Evolutionary conservation across 495 filamentous ascomycete genomes (phyloP).

Genomic region (Tuber microsphaerosporum): DNA sequence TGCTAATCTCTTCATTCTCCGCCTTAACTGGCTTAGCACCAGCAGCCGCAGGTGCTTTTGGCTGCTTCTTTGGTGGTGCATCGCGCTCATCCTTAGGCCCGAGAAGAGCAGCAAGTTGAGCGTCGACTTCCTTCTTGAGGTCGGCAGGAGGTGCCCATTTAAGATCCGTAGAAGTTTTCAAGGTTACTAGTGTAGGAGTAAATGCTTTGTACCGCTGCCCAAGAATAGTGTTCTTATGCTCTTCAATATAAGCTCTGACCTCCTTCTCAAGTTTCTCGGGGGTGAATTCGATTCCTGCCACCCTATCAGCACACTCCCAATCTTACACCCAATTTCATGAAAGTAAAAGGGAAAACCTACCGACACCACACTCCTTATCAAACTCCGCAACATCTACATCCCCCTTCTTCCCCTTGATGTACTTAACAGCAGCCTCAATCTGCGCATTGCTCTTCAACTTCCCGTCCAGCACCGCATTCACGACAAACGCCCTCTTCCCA

Average conservation of each 20-base stretch:
- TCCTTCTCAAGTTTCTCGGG: slow-evolving; percentile 18
- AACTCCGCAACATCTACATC: slow-evolving; percentile 34
- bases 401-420: slow-evolving; percentile 23
- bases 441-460: slow-evolving; percentile 36
- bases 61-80: slow-evolving; percentile 37
- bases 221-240: slow-evolving; percentile 25
- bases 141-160: slow-evolving; percentile 39
- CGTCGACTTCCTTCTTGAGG: slow-evolving; percentile 38
- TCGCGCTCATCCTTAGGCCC: slow-evolving; percentile 41
- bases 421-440: slow-evolving; percentile 36
- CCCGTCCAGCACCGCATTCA: slow-evolving; percentile 30
- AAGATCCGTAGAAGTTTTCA: slow-evolving; percentile 35
- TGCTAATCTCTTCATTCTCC: slow-evolving; percentile 27
- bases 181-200: slow-evolving; percentile 24
- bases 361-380: slow-evolving; percentile 39
- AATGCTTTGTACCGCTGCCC: slow-evolving; percentile 38
- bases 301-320: slow-evolving; percentile 1
- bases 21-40: slow-evolving; percentile 12
- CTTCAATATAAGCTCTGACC: slow-evolving; percentile 28
- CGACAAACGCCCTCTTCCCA: slow-evolving; percentile 34
- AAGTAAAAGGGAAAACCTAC: slow-evolving; percentile 12
- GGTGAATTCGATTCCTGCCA: slow-evolving; percentile 36
- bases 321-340: neutral
- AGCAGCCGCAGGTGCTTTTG: slow-evolving; percentile 16
- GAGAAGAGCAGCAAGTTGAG: slow-evolving; percentile 27